phyloP scores from a whole-genome alignment of 176 grass and related monocot genomes.

The Puccinellia tenuiflora region DNA sequence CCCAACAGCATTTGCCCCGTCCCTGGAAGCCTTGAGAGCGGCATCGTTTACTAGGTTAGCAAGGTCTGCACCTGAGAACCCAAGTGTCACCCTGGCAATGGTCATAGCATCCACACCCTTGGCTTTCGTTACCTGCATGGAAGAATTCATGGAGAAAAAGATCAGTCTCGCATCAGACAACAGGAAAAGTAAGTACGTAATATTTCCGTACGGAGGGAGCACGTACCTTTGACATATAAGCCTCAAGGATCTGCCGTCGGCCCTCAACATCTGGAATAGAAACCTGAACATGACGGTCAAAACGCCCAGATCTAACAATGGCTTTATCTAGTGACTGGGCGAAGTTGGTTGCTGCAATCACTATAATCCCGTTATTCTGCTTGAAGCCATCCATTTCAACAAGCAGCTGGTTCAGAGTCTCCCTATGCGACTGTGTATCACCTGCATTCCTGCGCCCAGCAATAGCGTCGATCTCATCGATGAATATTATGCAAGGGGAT shows the following conservation, averaged over 20 bases:
- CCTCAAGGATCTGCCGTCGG: conserved; percentile 66
- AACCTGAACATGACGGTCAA: conserved; percentile 74
- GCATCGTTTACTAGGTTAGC: not conserved
- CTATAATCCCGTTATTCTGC: conserved; percentile 82
- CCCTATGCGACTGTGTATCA: no score
- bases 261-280: conserved; percentile 78
- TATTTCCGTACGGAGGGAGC: not conserved
- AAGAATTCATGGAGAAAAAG: not conserved
- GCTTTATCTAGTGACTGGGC: conserved; percentile 74
- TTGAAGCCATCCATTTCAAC: conserved; percentile 94
- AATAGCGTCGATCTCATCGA: conserved; percentile 86
- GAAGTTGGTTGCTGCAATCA: conserved; percentile 83
- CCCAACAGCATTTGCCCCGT: not conserved
- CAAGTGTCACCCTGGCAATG: not conserved
- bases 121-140: not conserved
- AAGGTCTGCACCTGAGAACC: not conserved
- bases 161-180: not conserved
- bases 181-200: not conserved
- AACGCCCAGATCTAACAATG: conserved; percentile 76
- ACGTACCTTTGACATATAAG: conserved; percentile 75
- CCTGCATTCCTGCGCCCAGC: no score
- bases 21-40: not conserved
- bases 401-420: conserved; percentile 84
- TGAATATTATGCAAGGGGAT: conserved; percentile 87
- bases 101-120: not conserved